Evolutionary conservation across 2,329 filamentous ascomycete genomes (phyloP), one percentile per base, ranked within the genome.

Genomic region (Pyrenochaeta sp.): DNA sequence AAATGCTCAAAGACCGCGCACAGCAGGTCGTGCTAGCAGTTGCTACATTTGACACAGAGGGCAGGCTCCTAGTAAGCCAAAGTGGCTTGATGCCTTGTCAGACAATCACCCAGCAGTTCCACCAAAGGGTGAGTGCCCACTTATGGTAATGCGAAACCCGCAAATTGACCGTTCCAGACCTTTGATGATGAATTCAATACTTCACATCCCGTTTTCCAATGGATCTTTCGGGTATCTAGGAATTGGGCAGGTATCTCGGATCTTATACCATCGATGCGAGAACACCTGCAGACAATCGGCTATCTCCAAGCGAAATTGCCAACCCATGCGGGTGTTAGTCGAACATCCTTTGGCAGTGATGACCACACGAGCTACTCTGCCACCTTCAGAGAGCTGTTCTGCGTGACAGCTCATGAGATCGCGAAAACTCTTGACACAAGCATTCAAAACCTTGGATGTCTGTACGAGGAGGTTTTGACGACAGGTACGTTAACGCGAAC

Each of bases 311-410:
- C 59, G 22, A 57, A 60, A 15, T 63, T 66, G 19, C 63, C 67
- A 8, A 58, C 61, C 1, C 56, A 60, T 8, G 59, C 50, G 24
- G 58, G 48, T 22, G 61, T 51, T 10, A 72, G 68, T 44, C 66
- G 67, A 27, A 52, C 62, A 2, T 71, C 71, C 1, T 49, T 66
- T 12, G 62, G 58, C 10, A 54, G 45, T 24, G 80, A 86, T 12
- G 85, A 89, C 51, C 84, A 90, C 82, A 54, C 87, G 10, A 85
- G 91, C 58, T 94, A 94, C 73, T 89, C 91, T 34, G 80, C 89
- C 15, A 83, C 93, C 1, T 93, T 96, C 73, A 88, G 91, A 25
- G 91, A 96, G 72, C 83, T 93, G 9, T 96, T 96, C 75, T 96
- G 91, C 70, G 83, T 92, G 9, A 90, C 92, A 2, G 92, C 92